phyloP scores from a whole-genome alignment of 148 eudicot species.

The Amaranthus palmeri region DNA sequence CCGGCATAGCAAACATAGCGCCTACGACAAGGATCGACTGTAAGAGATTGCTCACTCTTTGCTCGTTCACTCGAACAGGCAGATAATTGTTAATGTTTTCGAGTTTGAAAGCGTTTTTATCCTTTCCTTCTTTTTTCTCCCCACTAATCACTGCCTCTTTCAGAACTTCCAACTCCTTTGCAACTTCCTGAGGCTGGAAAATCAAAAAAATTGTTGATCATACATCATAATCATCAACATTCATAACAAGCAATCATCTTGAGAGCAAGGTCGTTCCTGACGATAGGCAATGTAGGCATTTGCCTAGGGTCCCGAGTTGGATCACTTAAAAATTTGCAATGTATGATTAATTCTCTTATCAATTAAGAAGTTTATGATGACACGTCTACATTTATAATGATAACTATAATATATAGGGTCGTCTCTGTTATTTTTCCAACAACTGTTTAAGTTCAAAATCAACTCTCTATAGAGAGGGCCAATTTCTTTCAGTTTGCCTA shows the following conservation, averaged over 20 bases:
- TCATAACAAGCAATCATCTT: too few relatives aligned
- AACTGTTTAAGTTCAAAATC: too few relatives aligned
- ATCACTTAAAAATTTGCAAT: not conserved
- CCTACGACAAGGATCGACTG: conserved; percentile 61
- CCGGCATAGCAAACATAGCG: conserved; percentile 59
- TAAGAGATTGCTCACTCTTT: conserved; percentile 71
- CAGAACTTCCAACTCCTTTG: conserved; percentile 39
- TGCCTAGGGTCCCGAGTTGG: too few relatives aligned
- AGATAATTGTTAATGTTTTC: conserved; percentile 63
- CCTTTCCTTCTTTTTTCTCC: conserved; percentile 36
- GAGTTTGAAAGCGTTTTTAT: conserved; percentile 38
- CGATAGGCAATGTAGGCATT: too few relatives aligned
- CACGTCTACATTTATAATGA: too few relatives aligned
- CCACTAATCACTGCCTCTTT: conserved; percentile 57
- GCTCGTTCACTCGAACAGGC: conserved; percentile 84
- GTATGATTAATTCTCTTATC: not conserved
- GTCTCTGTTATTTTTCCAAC: too few relatives aligned
- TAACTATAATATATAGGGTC: too few relatives aligned
- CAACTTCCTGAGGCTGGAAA: conserved; percentile 33
- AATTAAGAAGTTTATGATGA: too few relatives aligned
- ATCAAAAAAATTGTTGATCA: not conserved
- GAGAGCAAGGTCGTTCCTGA: too few relatives aligned
- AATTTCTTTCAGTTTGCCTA: too few relatives aligned
- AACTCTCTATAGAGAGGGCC: too few relatives aligned
- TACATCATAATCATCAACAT: too few relatives aligned